These are phyloP conservation scores for Stentor coeruleus DNA, from an alignment of 73 alveolate genomes.

Conservation along the genomic window DNA sequence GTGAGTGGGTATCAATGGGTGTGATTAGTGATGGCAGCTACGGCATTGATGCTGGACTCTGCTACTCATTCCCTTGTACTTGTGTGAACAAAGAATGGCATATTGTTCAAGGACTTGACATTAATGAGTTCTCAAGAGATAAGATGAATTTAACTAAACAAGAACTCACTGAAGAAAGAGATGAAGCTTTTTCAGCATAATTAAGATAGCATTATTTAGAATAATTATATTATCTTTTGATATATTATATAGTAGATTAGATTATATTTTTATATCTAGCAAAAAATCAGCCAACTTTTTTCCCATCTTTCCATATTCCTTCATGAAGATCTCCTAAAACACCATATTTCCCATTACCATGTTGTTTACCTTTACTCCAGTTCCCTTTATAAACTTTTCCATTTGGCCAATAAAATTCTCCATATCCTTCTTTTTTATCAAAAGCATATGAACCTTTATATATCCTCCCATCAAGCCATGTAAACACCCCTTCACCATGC, in stretches of 20 bases:
- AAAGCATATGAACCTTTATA: conserved; percentile 1
- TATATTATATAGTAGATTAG: conserved; percentile 29
- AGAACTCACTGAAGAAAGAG: conserved; percentile 15
- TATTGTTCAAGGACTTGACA: neutral
- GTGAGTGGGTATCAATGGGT: conserved; percentile 50
- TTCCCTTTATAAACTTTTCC: conserved; percentile 23
- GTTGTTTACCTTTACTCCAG: conserved; percentile 11
- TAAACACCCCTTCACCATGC: conserved; percentile 18
- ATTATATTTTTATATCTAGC: conserved; percentile 33
- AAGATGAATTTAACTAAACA: neutral
- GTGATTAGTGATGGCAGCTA: conserved; percentile 38
- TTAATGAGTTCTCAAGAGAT: conserved; percentile 30
- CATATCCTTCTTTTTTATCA: conserved; percentile 13
- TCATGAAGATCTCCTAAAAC: neutral
- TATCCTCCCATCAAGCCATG: conserved; percentile 18
- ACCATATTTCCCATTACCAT: neutral
- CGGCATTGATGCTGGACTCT: conserved; percentile 44
- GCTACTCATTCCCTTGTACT: conserved; percentile 54
- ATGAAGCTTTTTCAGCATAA: conserved; percentile 22
- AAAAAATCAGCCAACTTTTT: conserved; percentile 29
- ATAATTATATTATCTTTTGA: conserved; percentile 23
- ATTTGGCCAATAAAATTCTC: conserved; percentile 14
- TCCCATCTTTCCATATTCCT: conserved; percentile 9
- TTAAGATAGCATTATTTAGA: no score
- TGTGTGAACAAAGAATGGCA: neutral